These are phyloP conservation scores for Scenedesmus sp. DNA, from an alignment of 163 green algal species.

Conservation along the genomic window DNA sequence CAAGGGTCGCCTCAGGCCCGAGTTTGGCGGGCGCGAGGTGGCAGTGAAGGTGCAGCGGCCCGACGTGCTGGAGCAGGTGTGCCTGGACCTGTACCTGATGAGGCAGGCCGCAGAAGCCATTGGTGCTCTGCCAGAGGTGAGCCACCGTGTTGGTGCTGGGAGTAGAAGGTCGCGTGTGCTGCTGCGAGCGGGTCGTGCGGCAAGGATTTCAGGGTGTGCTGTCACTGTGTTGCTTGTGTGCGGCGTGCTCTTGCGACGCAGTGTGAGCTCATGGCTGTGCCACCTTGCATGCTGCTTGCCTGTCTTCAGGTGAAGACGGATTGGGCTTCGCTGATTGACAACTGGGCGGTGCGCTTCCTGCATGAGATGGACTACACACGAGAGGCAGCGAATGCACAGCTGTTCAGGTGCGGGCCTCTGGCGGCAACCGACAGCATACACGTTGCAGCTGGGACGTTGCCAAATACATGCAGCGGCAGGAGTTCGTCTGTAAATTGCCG, in stretches of 20 bases:
- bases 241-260: too few species aligned
- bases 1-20: conserved; percentile 67
- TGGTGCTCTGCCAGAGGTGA: conserved; percentile 50
- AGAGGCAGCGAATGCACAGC: conserved; percentile 69
- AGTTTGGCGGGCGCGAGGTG: conserved; percentile 81
- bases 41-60: conserved; percentile 95
- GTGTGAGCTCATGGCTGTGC: too few species aligned
- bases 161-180: too few species aligned
- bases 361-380: conserved; percentile 87
- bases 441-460: background rate
- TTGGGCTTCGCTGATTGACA: conserved; percentile 78
- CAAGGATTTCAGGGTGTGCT: too few species aligned
- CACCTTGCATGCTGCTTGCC: background rate
- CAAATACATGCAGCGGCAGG: background rate
- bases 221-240: background rate
- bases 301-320: conserved; percentile 56
- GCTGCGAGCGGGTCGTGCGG: background rate
- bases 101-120: conserved; percentile 62
- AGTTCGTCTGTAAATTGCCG: too few species aligned
- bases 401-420: conserved; percentile 61
- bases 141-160: background rate
- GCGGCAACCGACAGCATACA: too few species aligned
- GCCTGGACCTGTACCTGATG: conserved; percentile 88
- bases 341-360: conserved; percentile 77
- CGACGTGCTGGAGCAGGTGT: conserved; percentile 65